These are phyloP conservation scores for Mycena kentingensis DNA, from an alignment of 768 basidiomycete species.

Conservation along the genomic window DNA sequence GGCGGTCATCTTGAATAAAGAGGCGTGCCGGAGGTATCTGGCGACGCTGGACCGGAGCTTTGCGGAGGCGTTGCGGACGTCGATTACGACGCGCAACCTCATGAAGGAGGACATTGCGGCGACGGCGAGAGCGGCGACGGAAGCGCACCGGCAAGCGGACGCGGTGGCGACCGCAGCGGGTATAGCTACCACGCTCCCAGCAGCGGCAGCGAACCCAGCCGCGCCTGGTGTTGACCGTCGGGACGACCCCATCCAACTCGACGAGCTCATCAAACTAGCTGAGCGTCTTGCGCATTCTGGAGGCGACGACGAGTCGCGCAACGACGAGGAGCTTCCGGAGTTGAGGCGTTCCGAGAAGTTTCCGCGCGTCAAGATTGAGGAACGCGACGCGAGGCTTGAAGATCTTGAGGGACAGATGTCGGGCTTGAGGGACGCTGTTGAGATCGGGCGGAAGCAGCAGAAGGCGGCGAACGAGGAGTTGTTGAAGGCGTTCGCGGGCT, in stretches of 20 bases:
- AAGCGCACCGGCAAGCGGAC: too few species aligned
- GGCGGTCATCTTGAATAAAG: constrained; percentile 10
- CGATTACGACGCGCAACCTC: constrained; percentile 4
- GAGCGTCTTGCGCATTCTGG: constrained; percentile 2
- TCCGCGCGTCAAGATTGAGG: constrained; percentile 3
- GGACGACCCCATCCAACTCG: constrained; percentile 6
- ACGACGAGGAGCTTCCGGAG: not conserved
- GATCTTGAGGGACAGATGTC: constrained; percentile 3
- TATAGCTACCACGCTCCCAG: too few species aligned
- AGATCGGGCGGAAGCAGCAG: not conserved
- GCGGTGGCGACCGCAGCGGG: too few species aligned
- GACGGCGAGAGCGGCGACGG: not conserved
- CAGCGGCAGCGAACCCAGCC: too few species aligned
- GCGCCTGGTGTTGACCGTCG: not conserved
- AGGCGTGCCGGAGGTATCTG: constrained; percentile 5
- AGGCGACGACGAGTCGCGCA: not conserved
- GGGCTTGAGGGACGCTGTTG: not conserved
- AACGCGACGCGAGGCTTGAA: not conserved
- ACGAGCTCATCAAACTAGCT: constrained; percentile 7
- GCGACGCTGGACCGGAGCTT: constrained; percentile 10
- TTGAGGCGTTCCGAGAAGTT: constrained; percentile 2
- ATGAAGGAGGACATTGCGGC: constrained; percentile 1
- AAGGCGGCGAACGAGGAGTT: not conserved
- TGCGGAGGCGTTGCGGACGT: constrained; percentile 5
- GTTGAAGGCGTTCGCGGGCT: not conserved